Evolutionary conservation across 768 basidiomycete species (phyloP).

Genomic region (Tylopilus intermedius): DNA sequence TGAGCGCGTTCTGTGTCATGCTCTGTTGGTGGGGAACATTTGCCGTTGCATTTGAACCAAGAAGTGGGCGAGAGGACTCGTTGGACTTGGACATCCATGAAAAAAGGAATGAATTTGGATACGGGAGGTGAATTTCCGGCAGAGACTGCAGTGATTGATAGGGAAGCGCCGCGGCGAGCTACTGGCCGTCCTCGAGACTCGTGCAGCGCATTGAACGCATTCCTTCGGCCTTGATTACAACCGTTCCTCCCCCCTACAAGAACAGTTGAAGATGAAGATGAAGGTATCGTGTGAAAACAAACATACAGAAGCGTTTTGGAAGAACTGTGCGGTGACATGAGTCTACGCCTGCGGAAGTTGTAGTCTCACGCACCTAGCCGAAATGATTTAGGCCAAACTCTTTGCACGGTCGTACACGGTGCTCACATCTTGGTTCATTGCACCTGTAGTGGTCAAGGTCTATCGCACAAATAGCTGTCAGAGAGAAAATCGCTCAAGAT

Average conservation of each 20-base stretch:
- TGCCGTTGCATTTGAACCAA: conserved; percentile 18
- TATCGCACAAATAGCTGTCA: neutral
- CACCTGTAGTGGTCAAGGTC: conserved; percentile 26
- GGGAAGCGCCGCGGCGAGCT: conserved; percentile 1
- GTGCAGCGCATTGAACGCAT: neutral
- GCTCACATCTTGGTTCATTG: conserved; percentile 15
- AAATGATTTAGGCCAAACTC: neutral
- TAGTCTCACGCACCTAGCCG: conserved; percentile 12
- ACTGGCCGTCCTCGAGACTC: conserved; percentile 11
- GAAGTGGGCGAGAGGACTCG: conserved; percentile 22
- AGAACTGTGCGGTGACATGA: conserved; percentile 4
- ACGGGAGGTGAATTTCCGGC: conserved; percentile 13
- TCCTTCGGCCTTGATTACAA: neutral
- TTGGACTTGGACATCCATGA: neutral
- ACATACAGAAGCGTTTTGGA: conserved; percentile 8
- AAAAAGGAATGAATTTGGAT: conserved; percentile 13
- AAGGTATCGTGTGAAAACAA: neutral
- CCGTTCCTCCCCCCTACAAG: conserved; percentile 6
- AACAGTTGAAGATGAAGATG: neutral
- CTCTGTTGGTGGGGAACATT: conserved; percentile 5
- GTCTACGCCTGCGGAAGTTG: neutral
- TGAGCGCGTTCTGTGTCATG: conserved; percentile 11
- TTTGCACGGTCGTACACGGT: neutral
- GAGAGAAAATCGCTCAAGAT: neutral
- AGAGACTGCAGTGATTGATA: conserved; percentile 15